These are phyloP conservation scores for Auriscalpium vulgare DNA, from an alignment of 768 basidiomycete genomes.

Conservation along the genomic window DNA sequence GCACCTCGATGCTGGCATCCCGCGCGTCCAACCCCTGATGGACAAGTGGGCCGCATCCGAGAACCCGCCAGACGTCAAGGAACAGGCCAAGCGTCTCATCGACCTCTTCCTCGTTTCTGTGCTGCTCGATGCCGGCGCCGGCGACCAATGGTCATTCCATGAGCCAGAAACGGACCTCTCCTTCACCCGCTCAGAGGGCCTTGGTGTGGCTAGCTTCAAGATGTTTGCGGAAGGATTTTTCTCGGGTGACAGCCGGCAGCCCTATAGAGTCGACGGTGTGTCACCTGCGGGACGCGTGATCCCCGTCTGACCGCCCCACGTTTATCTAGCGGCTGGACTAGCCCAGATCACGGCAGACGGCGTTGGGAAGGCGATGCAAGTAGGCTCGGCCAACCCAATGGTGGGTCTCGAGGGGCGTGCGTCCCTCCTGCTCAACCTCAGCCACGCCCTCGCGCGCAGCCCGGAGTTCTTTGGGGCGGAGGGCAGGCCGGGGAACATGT, in stretches of 20 bases:
- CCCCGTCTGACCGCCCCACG: neutral
- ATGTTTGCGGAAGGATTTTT: slow-evolving; percentile 87
- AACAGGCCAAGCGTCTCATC: slow-evolving; percentile 66
- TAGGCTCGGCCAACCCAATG: slow-evolving; percentile 71
- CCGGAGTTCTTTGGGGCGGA: slow-evolving; percentile 65
- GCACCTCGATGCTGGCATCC: slow-evolving; percentile 66
- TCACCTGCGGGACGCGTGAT: slow-evolving; percentile 12
- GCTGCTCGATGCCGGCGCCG: slow-evolving; percentile 91
- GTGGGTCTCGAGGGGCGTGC: slow-evolving; percentile 85
- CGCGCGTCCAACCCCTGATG: slow-evolving; percentile 57
- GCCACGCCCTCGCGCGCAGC: slow-evolving; percentile 56
- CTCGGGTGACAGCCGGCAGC: slow-evolving; percentile 53
- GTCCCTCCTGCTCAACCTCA: slow-evolving; percentile 64
- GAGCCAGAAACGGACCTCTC: slow-evolving; percentile 46
- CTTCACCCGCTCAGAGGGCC: slow-evolving; percentile 68
- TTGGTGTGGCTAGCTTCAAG: slow-evolving; percentile 83
- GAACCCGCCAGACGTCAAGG: slow-evolving; percentile 38
- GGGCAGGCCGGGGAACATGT: slow-evolving; percentile 73
- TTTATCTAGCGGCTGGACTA: slow-evolving; percentile 57
- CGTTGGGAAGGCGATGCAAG: slow-evolving; percentile 72
- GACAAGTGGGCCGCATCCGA: slow-evolving; percentile 41
- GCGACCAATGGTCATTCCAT: slow-evolving; percentile 69
- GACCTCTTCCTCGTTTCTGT: slow-evolving; percentile 91
- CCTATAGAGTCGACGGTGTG: slow-evolving; percentile 75
- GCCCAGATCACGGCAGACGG: slow-evolving; percentile 50